Evolutionary conservation across 225 moss, liverwort and hornwort species (phyloP).

Genomic region (Physcomitrium patens): DNA sequence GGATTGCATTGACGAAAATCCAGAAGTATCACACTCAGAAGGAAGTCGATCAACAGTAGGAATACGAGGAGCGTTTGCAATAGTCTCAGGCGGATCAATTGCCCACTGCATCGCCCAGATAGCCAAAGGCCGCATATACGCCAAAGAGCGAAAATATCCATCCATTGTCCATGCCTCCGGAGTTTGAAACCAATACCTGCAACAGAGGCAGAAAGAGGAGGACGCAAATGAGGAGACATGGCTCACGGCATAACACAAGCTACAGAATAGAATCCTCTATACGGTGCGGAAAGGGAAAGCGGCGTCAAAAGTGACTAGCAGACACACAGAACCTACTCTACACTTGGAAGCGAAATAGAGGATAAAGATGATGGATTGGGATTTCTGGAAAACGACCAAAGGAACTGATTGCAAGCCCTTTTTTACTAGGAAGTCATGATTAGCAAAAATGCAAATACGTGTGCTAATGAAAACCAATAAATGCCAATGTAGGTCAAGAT

Average conservation of each 20-base stretch:
- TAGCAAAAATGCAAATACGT: not conserved
- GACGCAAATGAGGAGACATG: constrained; percentile 9
- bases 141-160: constrained; percentile 84
- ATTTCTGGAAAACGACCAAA: not conserved
- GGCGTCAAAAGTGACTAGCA: not conserved
- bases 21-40: constrained; percentile 58
- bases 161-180: constrained; percentile 93
- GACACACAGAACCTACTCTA: not conserved
- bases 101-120: constrained; percentile 99
- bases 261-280: not conserved
- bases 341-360: not conserved
- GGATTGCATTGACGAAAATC: constrained; percentile 67
- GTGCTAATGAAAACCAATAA: not conserved
- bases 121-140: constrained; percentile 94
- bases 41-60: constrained; percentile 63
- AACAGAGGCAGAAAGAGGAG: constrained; percentile 14
- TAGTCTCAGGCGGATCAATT: constrained; percentile 71
- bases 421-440: not conserved
- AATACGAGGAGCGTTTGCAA: constrained; percentile 83
- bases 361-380: not conserved
- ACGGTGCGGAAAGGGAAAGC: not conserved
- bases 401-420: not conserved
- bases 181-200: constrained; percentile 97
- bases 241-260: not conserved
- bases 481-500: not conserved